Evolutionary conservation across 306 rosid species (phyloP).

Genomic region (Quillaja saponaria): DNA sequence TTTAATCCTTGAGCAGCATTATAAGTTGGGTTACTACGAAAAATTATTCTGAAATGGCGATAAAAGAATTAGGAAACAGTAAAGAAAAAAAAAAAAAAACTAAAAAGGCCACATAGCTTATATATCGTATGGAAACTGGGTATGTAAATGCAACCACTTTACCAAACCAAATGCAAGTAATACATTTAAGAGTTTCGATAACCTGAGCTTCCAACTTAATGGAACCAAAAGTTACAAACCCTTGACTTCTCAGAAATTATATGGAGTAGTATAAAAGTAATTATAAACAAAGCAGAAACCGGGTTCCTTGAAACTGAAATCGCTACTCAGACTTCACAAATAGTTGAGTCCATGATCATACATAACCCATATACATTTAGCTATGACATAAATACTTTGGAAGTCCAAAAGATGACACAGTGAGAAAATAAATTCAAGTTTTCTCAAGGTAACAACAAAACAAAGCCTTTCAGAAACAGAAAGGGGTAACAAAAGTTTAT

Average conservation of each 20-base stretch:
- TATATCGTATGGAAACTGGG: too few species aligned
- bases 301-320: not conserved
- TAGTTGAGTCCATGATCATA: conserved; percentile 25
- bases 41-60: not conserved
- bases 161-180: too few species aligned
- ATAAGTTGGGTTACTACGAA: not conserved
- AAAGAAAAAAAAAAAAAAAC: too few species aligned
- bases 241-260: too few species aligned
- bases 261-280: conserved; percentile 1
- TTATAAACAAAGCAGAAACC: not conserved
- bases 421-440: conserved; percentile 14
- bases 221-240: too few species aligned
- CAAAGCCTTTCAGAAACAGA: conserved; percentile 5
- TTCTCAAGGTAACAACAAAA: not conserved
- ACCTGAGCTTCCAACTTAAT: conserved; percentile 7
- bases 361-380: conserved; percentile 21
- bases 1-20: too few species aligned
- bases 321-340: conserved; percentile 17
- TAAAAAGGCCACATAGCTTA: too few species aligned
- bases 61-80: conserved; percentile 1
- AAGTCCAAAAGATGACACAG: conserved; percentile 3
- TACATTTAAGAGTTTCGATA: too few species aligned
- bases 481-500: conserved; percentile 1
- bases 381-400: conserved; percentile 9
- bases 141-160: conserved; percentile 18